Conservation (phyloP, 176 grass and related monocot genomes). For the Zea luxurians region DNA sequence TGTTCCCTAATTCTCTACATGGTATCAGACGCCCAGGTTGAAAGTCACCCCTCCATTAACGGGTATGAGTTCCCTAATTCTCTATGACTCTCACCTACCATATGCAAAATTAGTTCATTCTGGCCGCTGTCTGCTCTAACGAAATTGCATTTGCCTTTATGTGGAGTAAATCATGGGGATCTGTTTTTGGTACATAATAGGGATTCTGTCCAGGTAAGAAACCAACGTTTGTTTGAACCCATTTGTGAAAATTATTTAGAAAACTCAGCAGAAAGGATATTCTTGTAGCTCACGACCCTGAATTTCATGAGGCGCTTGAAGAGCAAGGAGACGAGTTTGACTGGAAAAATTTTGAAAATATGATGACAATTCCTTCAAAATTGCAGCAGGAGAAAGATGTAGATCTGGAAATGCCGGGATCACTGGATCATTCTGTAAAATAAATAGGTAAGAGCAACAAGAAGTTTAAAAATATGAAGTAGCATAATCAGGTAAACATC, state of each 20-base stretch:
- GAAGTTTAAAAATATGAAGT: slow-evolving; percentile 31
- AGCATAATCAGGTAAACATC: slow-evolving; percentile 24
- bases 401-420: slow-evolving; percentile 99
- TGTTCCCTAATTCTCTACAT: no score
- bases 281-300: slow-evolving; percentile 84
- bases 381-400: slow-evolving; percentile 96
- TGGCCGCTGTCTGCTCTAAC: background rate
- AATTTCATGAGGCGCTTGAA: slow-evolving; percentile 91
- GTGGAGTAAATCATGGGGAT: slow-evolving; percentile 1
- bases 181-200: slow-evolving; percentile 20
- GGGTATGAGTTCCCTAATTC: no score
- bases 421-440: slow-evolving; percentile 88
- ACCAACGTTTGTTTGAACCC: slow-evolving; percentile 2
- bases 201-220: slow-evolving; percentile 17
- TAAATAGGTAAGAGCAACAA: background rate
- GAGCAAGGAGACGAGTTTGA: slow-evolving; percentile 85
- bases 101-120: slow-evolving; percentile 24
- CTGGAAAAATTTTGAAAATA: slow-evolving; percentile 96
- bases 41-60: no score
- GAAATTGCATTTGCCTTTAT: slow-evolving; percentile 30
- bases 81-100: background rate
- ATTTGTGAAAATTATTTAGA: slow-evolving; percentile 32
- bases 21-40: no score
- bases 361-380: slow-evolving; percentile 89
- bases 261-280: slow-evolving; percentile 72